Percentiles rank a stretch among this genome's conserved stretches.
Evolutionary conservation across 192 early-diverging fungal genomes (phyloP).

Genomic region (Umbelopsis isabellina): DNA sequence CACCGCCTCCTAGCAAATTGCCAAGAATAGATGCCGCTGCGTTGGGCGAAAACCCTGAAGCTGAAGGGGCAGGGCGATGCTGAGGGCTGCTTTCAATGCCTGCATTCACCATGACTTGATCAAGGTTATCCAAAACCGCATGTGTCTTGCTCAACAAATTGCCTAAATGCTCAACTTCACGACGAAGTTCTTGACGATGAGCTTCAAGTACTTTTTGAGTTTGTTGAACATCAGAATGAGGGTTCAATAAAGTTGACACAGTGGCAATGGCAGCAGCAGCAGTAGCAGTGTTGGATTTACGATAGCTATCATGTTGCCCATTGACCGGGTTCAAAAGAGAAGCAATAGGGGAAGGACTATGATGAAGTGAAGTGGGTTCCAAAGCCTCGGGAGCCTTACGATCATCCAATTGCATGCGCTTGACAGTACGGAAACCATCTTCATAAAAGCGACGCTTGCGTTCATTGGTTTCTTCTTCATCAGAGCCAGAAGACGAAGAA

Average conservation of each 20-base stretch:
- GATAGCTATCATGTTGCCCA: neutral
- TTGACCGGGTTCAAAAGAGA: constrained; percentile 34
- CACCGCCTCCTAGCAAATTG: constrained; percentile 10
- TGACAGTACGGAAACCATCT: constrained; percentile 12
- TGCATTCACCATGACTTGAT: constrained; percentile 48
- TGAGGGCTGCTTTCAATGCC: neutral
- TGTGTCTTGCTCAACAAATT: constrained; percentile 54
- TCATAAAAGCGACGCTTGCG: constrained; percentile 23
- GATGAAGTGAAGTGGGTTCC: constrained; percentile 7
- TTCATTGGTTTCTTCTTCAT: neutral
- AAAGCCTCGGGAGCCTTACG: neutral
- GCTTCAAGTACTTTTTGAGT: constrained; percentile 54
- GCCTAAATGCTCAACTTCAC: constrained; percentile 56
- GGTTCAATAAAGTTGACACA: constrained; percentile 39
- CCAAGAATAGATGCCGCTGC: neutral
- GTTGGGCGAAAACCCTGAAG: neutral
- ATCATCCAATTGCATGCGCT: neutral
- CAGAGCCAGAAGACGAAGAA: constrained; percentile 24
- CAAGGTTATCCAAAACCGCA: constrained; percentile 55
- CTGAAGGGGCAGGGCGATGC: neutral
- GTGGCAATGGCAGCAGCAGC: constrained; percentile 33
- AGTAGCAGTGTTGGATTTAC: constrained; percentile 1
- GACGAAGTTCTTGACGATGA: constrained; percentile 57
- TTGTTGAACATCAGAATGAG: constrained; percentile 25
- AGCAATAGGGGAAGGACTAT: constrained; percentile 14